Evolutionary conservation across 257 asterid species (phyloP).

Genomic region (Scutellaria baicalensis): DNA sequence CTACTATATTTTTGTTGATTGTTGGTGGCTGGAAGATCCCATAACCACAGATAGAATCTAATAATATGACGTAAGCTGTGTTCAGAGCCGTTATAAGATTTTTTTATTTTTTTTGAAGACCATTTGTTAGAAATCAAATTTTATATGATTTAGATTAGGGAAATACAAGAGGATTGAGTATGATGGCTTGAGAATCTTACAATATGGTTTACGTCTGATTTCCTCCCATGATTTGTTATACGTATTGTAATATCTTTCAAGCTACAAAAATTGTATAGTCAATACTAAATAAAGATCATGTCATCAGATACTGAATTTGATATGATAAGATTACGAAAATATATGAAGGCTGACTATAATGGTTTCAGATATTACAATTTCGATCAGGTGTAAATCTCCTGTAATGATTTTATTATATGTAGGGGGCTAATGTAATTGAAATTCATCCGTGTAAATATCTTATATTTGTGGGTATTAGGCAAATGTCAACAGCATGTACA

Average conservation of each 20-base stretch:
- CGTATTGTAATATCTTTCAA: neutral
- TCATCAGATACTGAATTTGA: neutral
- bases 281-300: neutral
- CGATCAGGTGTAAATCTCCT: neutral
- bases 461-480: neutral
- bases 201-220: neutral
- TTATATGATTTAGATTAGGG: neutral
- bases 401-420: neutral
- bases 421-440: neutral
- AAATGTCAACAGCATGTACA: neutral
- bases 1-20: neutral
- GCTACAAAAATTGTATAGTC: neutral
- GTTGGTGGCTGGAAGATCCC: neutral
- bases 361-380: neutral
- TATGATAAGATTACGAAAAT: neutral
- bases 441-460: neutral
- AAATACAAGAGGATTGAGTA: neutral
- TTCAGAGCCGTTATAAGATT: neutral
- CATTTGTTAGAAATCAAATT: neutral
- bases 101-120: neutral
- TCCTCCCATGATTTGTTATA: neutral
- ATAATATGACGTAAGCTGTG: neutral
- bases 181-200: neutral
- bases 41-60: neutral
- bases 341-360: neutral